These are phyloP conservation scores for Ilex paraguariensis DNA, from an alignment of 305 asterid species.

Conservation along the genomic window DNA sequence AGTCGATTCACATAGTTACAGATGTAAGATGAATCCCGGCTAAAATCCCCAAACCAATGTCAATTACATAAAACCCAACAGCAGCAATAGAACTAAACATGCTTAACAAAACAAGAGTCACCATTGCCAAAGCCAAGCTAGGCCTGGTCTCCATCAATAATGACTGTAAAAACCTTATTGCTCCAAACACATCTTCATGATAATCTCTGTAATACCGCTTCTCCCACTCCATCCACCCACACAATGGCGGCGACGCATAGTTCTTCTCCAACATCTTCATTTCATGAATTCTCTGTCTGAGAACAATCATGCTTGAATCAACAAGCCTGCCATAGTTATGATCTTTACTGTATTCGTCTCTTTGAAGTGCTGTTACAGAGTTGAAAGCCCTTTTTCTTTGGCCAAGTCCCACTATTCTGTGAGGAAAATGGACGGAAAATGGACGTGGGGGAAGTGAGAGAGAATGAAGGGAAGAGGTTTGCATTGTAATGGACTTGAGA, in stretches of 20 bases:
- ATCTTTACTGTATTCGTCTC: conserved; percentile 15
- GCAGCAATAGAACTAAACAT: conserved; percentile 16
- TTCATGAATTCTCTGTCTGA: conserved; percentile 34
- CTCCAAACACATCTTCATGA: conserved; percentile 25
- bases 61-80: conserved; percentile 19
- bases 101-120: conserved; percentile 18
- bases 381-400: no score
- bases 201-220: conserved; percentile 18
- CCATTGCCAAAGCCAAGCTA: conserved; percentile 25
- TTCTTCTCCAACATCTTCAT: conserved; percentile 20
- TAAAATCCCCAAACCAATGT: conserved; percentile 8
- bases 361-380: conserved; percentile 8
- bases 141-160: conserved; percentile 27
- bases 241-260: not conserved
- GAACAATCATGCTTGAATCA: conserved; percentile 35
- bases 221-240: conserved; percentile 28
- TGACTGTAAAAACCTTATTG: conserved; percentile 24
- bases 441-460: no score
- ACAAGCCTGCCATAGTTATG: conserved; percentile 18
- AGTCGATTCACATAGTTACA: no score
- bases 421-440: no score
- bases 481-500: no score
- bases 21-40: no score
- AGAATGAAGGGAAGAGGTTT: no score
- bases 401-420: no score